Conservation (phyloP, 2,329 filamentous ascomycete species). For the Fusarium pininemorale region DNA sequence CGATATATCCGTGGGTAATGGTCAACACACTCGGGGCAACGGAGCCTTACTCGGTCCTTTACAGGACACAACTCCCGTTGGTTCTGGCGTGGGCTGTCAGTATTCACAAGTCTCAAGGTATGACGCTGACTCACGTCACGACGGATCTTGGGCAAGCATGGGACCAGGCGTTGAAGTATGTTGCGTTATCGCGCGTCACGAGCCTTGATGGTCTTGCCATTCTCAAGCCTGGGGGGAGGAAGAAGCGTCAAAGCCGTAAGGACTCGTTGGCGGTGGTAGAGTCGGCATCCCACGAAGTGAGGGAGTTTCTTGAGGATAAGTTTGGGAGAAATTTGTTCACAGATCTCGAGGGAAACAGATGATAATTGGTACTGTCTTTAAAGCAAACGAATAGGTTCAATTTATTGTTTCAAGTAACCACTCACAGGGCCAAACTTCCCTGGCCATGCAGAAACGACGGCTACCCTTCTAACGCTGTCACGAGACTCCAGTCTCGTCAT, state of each 20-base stretch:
- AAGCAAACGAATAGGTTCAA: background rate
- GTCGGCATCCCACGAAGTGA: background rate
- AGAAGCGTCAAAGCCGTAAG: accelerated
- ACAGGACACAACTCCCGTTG: constrained; percentile 70
- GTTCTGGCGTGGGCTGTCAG: constrained; percentile 70
- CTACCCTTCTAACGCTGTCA: accelerated
- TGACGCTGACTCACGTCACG: constrained; percentile 67
- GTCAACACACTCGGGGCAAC: constrained; percentile 57
- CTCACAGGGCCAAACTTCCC: background rate
- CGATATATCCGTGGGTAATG: constrained; percentile 62
- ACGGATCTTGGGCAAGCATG: constrained; percentile 64
- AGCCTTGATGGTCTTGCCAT: constrained; percentile 24
- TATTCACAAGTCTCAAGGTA: constrained; percentile 70
- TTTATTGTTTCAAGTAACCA: background rate
- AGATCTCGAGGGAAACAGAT: background rate
- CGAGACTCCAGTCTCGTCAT: accelerated
- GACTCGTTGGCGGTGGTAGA: background rate
- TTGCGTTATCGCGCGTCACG: constrained; percentile 46
- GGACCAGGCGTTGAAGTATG: constrained; percentile 68
- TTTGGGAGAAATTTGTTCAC: background rate
- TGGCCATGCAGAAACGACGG: background rate
- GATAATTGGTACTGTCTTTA: background rate
- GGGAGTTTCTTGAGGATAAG: background rate
- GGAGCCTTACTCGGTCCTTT: constrained; percentile 57
- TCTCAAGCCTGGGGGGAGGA: background rate